These are phyloP conservation scores for Porcisia deanei DNA, from an alignment of 208 protist species.

Conservation along the genomic window DNA sequence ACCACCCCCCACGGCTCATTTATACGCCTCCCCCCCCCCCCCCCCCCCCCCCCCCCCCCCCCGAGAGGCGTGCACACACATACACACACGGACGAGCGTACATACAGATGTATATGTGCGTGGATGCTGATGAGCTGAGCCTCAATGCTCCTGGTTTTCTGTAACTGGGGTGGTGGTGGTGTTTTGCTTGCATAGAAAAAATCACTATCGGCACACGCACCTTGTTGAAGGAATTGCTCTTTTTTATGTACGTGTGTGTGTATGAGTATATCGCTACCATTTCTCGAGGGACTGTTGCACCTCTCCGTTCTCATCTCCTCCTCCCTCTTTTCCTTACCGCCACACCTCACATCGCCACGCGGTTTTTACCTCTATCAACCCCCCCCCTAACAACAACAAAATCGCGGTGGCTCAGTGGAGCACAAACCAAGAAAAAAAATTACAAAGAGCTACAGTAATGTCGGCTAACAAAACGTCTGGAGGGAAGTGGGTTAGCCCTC, in stretches of 20 bases:
- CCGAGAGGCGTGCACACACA: neutral
- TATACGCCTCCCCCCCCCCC: neutral
- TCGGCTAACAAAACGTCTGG: constrained; percentile 13
- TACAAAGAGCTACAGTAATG: neutral
- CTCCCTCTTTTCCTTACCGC: neutral
- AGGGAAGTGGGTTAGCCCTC: constrained; percentile 36
- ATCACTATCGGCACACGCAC: neutral
- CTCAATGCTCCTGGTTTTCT: neutral
- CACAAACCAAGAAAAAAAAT: neutral
- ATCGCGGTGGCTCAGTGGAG: neutral
- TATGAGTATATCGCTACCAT: neutral
- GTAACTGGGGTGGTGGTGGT: neutral
- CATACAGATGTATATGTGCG: neutral
- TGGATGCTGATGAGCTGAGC: neutral
- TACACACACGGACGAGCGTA: constrained; percentile 2
- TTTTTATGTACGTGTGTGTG: neutral
- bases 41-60: neutral
- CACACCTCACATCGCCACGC: neutral
- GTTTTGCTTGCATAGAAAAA: neutral
- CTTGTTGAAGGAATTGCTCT: neutral
- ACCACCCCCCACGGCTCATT: neutral
- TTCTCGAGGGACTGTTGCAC: neutral
- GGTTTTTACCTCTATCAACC: neutral
- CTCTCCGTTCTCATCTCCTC: neutral
- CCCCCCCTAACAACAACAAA: neutral